A percentile compares a stretch with the other conserved stretches of the same genome.
phyloP scores from a whole-genome alignment of 805 yeast species.

The Candida dajiaensis region DNA sequence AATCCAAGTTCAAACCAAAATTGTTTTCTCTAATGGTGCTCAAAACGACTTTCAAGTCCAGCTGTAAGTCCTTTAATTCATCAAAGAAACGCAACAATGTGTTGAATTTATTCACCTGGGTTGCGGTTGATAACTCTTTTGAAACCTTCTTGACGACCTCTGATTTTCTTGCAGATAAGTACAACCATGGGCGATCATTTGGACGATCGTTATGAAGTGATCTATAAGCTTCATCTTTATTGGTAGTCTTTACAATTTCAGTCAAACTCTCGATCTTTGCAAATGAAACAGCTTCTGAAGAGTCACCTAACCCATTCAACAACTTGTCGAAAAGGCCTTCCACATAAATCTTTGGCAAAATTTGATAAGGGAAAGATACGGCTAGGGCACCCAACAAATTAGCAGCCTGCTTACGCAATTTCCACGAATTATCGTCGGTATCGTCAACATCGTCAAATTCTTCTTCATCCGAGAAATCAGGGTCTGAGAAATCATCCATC shows the following conservation, averaged over 20 bases:
- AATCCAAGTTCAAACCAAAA: constrained; percentile 26
- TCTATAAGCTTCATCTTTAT: constrained; percentile 17
- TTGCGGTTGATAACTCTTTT: constrained; percentile 21
- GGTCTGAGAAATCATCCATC: constrained; percentile 31
- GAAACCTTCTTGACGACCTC: constrained; percentile 18
- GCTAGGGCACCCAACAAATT: constrained; percentile 35
- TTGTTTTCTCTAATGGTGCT: constrained; percentile 20
- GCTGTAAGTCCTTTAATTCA: constrained; percentile 16
- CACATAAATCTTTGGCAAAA: constrained; percentile 30
- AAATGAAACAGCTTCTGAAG: constrained; percentile 43
- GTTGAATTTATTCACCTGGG: constrained; percentile 21
- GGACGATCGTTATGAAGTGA: constrained; percentile 24
- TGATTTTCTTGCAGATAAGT: constrained; percentile 15
- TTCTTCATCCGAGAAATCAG: constrained; percentile 39
- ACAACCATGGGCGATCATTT: constrained; percentile 37
- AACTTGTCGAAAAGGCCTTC: constrained; percentile 26
- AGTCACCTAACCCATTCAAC: constrained; percentile 34
- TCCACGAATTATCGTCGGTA: constrained; percentile 55
- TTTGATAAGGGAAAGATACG: constrained; percentile 28
- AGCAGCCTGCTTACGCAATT: constrained; percentile 49
- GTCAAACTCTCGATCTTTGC: constrained; percentile 43
- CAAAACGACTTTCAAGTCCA: constrained; percentile 18
- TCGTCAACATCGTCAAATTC: constrained; percentile 33
- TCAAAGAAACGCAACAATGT: constrained; percentile 22
- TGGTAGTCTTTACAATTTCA: constrained; percentile 28